A percentile compares a stretch with the other conserved stretches of the same genome.
phyloP scores from a whole-genome alignment of 2,329 filamentous ascomycete genomes.

The Podosphaera fusca region DNA sequence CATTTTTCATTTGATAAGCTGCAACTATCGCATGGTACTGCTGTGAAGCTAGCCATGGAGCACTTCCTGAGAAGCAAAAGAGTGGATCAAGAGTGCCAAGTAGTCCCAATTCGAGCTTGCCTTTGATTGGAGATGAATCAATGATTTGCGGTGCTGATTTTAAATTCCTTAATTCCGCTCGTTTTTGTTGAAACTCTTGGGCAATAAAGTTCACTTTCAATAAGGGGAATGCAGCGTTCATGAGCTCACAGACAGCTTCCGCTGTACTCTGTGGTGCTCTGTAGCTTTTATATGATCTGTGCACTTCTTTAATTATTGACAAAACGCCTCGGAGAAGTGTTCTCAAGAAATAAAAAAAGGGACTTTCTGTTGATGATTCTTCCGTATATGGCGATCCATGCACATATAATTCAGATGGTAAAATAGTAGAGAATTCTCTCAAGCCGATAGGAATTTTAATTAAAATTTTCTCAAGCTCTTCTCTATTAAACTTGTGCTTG shows the following conservation, averaged over 20 bases:
- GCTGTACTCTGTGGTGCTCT: constrained; percentile 35
- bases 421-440: neutral
- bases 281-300: neutral
- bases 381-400: neutral
- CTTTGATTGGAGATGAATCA: neutral
- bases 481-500: neutral
- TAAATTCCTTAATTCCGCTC: neutral
- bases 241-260: constrained; percentile 34
- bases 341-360: neutral
- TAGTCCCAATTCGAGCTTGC: neutral
- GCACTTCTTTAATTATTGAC: neutral
- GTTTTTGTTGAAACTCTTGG: neutral
- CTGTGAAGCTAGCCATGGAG: neutral
- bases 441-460: too few species aligned
- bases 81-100: neutral
- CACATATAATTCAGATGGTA: neutral
- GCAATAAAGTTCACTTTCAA: neutral
- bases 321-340: neutral
- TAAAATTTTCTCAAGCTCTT: neutral
- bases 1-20: neutral
- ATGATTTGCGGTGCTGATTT: neutral
- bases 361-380: neutral
- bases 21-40: neutral
- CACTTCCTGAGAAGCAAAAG: neutral
- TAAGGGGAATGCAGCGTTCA: constrained; percentile 28